phyloP scores from a whole-genome alignment of 768 basidiomycete genomes.

The Kwoniella europaea region DNA sequence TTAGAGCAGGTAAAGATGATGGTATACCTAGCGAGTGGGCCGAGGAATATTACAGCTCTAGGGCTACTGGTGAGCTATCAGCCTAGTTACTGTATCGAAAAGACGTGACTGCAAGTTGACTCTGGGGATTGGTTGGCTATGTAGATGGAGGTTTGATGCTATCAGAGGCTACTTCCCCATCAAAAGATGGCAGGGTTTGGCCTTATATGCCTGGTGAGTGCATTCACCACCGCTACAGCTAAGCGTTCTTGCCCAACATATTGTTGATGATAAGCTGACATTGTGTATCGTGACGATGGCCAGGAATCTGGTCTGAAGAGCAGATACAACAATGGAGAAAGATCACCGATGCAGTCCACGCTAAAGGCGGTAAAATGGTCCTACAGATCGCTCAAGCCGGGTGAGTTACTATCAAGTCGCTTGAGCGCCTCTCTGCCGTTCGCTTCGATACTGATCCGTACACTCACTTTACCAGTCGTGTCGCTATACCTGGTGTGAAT shows the following conservation, averaged over 20 bases:
- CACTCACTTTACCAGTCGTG: neutral
- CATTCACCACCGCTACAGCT: neutral
- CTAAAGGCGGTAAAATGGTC: conserved; percentile 64
- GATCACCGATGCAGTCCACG: conserved; percentile 67
- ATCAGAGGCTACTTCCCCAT: conserved; percentile 31
- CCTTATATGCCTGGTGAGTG: conserved; percentile 4
- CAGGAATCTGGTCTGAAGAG: conserved; percentile 29
- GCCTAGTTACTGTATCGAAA: too few species aligned
- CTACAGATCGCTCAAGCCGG: conserved; percentile 68
- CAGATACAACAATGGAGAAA: conserved; percentile 67
- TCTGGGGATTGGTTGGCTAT: too few species aligned
- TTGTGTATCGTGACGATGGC: neutral
- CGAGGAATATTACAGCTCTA: conserved; percentile 46
- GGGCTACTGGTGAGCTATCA: conserved; percentile 33
- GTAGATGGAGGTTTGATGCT: conserved; percentile 47
- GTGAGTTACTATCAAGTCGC: neutral
- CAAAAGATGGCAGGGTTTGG: conserved; percentile 3
- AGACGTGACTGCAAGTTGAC: too few species aligned
- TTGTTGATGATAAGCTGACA: neutral
- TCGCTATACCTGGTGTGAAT: neutral
- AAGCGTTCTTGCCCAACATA: neutral
- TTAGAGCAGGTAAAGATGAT: conserved; percentile 25
- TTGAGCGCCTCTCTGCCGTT: too few species aligned
- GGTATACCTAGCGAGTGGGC: conserved; percentile 32
- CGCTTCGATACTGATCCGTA: too few species aligned